Conservation (phyloP, 1,284 basidiomycete species). For the Uromyces viciae-fabae region DNA sequence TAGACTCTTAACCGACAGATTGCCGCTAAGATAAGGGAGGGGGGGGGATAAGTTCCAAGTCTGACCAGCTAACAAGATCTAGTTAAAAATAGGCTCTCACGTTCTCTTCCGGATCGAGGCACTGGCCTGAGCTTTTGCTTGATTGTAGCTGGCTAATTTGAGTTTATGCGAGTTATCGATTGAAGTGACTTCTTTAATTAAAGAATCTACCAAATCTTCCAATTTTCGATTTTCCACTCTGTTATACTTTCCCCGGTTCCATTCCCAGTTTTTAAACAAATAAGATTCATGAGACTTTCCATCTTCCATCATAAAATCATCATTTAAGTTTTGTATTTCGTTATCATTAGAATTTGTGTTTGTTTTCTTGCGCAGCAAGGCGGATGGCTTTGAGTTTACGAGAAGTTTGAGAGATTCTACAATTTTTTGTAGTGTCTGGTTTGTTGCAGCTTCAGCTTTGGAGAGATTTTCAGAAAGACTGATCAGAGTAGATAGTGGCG, state of each 20-base stretch:
- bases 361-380: conserved; percentile 16
- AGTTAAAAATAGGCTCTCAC: conserved; percentile 59
- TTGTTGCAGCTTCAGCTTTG: conserved; percentile 86
- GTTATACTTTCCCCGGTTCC: conserved; percentile 45
- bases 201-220: conserved; percentile 34
- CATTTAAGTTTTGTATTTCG: neutral
- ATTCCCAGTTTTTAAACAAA: conserved; percentile 43
- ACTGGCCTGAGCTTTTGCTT: conserved; percentile 87
- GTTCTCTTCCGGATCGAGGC: conserved; percentile 91
- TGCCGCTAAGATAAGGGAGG: conserved; percentile 64
- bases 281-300: conserved; percentile 39
- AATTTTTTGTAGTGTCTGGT: conserved; percentile 79
- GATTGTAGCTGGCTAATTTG: conserved; percentile 85
- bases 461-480: conserved; percentile 85
- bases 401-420: conserved; percentile 90
- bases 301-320: conserved; percentile 40
- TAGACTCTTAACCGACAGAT: conserved; percentile 81
- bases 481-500: conserved; percentile 86
- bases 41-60: neutral
- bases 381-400: conserved; percentile 30
- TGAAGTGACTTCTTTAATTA: conserved; percentile 51
- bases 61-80: neutral
- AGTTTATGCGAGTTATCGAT: conserved; percentile 60
- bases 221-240: conserved; percentile 39
- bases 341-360: neutral